Evolutionary conservation across 257 asterid genomes (phyloP).

Genomic region (Solanum rostratum): DNA sequence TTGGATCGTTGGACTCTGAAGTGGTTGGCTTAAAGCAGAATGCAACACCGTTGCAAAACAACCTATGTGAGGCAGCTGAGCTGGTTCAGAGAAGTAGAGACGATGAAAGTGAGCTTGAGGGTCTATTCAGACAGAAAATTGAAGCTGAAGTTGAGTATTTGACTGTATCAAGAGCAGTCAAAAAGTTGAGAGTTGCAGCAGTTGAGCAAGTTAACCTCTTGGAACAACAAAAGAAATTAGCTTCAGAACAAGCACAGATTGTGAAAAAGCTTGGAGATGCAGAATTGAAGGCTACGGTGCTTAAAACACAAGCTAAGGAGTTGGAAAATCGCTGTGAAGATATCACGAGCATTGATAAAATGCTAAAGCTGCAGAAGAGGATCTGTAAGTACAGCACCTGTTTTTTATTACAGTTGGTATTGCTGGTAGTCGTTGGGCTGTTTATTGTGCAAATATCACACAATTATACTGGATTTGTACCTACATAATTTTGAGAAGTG

Average conservation of each 20-base stretch:
- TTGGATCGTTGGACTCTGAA: conserved; percentile 17
- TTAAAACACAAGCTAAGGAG: conserved; percentile 30
- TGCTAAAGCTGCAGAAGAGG: conserved; percentile 28
- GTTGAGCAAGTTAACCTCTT: conserved; percentile 32
- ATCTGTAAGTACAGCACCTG: conserved; percentile 38
- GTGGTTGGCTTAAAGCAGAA: conserved; percentile 11
- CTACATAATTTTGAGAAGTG: conserved; percentile 37
- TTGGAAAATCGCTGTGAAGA: conserved; percentile 30
- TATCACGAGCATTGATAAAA: conserved; percentile 20
- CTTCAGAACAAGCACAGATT: conserved; percentile 34
- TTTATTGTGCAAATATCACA: conserved; percentile 25
- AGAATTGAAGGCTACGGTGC: conserved; percentile 30
- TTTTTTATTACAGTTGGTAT: conserved; percentile 35
- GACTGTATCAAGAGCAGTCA: background rate
- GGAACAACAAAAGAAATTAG: conserved; percentile 34
- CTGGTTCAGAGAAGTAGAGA: conserved; percentile 9
- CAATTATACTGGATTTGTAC: conserved; percentile 31
- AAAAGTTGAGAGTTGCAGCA: conserved; percentile 22
- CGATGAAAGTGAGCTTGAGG: conserved; percentile 34
- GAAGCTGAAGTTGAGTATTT: conserved; percentile 66
- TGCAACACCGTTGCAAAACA: conserved; percentile 1
- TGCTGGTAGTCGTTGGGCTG: conserved; percentile 24
- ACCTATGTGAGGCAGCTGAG: conserved; percentile 17
- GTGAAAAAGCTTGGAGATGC: conserved; percentile 33
- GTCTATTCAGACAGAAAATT: conserved; percentile 43